phyloP scores from a whole-genome alignment of 1,139 yeast genomes.

The Yamadazyma taylorii region DNA sequence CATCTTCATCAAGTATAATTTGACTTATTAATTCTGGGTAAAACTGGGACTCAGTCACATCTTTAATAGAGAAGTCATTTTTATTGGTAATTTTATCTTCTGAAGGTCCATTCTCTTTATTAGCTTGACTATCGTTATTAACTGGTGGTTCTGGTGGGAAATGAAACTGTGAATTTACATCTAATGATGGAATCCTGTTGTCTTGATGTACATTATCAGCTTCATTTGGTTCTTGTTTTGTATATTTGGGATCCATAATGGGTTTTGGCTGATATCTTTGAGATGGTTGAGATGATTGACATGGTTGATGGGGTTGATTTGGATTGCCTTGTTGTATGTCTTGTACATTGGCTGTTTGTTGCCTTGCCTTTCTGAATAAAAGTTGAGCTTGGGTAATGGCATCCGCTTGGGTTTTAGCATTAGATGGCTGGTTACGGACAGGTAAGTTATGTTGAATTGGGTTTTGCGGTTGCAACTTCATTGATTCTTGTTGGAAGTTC shows the following conservation, averaged over 20 bases:
- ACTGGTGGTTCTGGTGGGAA: slow-evolving; percentile 11
- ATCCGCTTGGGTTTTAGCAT: neutral
- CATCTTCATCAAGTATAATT: slow-evolving; percentile 25
- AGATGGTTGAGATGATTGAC: no score
- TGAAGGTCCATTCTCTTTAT: no score
- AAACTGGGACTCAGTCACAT: slow-evolving; percentile 4
- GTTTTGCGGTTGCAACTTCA: neutral
- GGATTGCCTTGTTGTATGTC: neutral
- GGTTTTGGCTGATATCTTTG: no score
- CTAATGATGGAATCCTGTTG: slow-evolving; percentile 15
- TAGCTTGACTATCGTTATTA: slow-evolving; percentile 4
- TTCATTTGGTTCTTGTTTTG: no score
- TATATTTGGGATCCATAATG: no score
- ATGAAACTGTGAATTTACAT: slow-evolving; percentile 19
- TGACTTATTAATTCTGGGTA: slow-evolving; percentile 13
- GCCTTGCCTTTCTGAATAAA: slow-evolving; percentile 1
- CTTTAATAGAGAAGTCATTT: slow-evolving; percentile 7
- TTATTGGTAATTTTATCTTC: no score
- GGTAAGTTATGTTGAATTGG: neutral
- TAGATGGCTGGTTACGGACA: neutral
- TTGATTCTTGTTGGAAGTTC: no score
- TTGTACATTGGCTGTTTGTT: neutral
- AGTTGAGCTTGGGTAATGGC: neutral
- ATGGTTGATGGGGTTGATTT: no score
- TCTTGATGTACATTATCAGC: slow-evolving; percentile 5